Conservation (phyloP, 140 eudicot species). For the Cichorium intybus region DNA sequence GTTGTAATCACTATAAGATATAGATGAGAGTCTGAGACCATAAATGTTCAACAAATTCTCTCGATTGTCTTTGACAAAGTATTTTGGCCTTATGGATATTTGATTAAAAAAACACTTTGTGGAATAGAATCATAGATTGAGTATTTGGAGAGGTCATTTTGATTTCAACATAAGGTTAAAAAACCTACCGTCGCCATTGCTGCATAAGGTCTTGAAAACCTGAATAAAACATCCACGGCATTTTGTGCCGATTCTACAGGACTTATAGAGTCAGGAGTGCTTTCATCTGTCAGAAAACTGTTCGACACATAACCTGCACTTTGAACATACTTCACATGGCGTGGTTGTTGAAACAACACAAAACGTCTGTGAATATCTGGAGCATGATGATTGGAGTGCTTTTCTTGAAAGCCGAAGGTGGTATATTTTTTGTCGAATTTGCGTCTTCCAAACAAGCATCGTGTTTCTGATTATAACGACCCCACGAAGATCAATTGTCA, state of each 20-base stretch:
- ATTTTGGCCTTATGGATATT: no score
- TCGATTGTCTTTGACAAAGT: no score
- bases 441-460: background rate
- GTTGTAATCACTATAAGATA: no score
- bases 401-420: background rate
- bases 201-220: constrained; percentile 36
- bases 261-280: background rate
- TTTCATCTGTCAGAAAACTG: background rate
- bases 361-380: background rate
- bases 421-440: constrained; percentile 5
- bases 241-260: background rate
- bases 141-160: no score
- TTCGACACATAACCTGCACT: background rate
- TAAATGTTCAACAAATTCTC: no score
- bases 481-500: background rate
- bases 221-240: constrained; percentile 23
- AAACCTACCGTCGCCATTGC: constrained; percentile 32
- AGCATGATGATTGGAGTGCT: background rate
- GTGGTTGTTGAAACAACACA: background rate
- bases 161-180: no score
- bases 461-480: background rate
- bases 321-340: background rate
- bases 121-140: no score
- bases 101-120: no score
- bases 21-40: no score